Conservation (phyloP, 331 rosid genomes). For the Spiraea crenata region DNA sequence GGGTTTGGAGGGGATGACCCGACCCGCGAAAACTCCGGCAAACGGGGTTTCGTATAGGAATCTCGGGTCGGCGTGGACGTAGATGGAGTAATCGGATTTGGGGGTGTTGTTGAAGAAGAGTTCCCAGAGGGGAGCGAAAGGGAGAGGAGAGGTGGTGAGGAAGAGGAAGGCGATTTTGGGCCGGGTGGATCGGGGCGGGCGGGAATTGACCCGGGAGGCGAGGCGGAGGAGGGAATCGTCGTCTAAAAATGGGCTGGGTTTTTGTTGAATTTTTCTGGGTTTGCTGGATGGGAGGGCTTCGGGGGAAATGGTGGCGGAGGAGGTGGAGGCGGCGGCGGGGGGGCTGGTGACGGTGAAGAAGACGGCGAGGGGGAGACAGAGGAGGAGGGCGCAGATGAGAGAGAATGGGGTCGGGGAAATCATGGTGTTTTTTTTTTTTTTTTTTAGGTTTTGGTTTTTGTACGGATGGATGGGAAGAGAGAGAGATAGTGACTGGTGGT, state of each 20-base stretch:
- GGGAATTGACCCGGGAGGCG: slow-evolving; percentile 40
- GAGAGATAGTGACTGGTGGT: slow-evolving; percentile 4
- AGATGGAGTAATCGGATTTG: slow-evolving; percentile 42
- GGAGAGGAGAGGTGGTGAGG: slow-evolving; percentile 58
- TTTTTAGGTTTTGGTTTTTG: no score
- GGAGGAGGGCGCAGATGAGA: slow-evolving; percentile 51
- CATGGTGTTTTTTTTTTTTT: slow-evolving; percentile 25
- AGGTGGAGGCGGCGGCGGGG: neutral
- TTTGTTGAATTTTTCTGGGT: slow-evolving; percentile 9
- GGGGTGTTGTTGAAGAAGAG: slow-evolving; percentile 41
- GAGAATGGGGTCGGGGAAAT: slow-evolving; percentile 51
- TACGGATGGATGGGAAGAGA: neutral
- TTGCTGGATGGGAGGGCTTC: neutral
- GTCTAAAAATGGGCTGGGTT: slow-evolving; percentile 16
- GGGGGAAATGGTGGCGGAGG: neutral
- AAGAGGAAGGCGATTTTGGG: slow-evolving; percentile 63
- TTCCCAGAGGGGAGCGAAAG: slow-evolving; percentile 68
- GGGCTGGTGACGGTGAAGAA: slow-evolving; percentile 45
- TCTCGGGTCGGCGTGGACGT: slow-evolving; percentile 69
- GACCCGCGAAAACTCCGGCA: slow-evolving; percentile 41
- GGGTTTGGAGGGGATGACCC: slow-evolving; percentile 43
- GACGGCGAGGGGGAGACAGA: slow-evolving; percentile 58
- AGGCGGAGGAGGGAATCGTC: slow-evolving; percentile 32
- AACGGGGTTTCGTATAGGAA: slow-evolving; percentile 34
- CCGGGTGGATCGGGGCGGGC: slow-evolving; percentile 25